phyloP scores from a whole-genome alignment of 2,329 filamentous ascomycete species.

The Colletotrichum endophyticum region DNA sequence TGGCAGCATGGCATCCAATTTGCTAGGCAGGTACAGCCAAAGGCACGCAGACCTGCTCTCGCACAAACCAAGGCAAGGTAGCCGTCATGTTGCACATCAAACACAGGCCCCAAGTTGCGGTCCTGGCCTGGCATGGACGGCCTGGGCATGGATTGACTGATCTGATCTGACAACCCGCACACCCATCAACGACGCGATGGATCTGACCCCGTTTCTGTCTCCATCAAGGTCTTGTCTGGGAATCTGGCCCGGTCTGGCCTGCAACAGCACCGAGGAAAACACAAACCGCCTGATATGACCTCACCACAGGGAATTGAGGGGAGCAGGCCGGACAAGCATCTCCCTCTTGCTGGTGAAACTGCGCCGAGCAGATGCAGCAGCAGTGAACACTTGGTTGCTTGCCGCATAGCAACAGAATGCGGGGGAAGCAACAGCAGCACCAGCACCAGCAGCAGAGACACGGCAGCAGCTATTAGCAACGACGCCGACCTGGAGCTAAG shows the following conservation, averaged over 20 bases:
- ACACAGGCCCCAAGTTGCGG: background rate
- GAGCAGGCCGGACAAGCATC: background rate
- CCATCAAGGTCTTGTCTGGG: conserved; percentile 1
- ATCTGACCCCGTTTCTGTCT: background rate
- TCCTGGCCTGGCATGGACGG: background rate
- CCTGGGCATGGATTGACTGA: background rate
- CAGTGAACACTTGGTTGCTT: background rate
- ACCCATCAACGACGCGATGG: conserved; percentile 3
- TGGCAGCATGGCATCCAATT: background rate
- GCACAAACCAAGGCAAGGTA: background rate
- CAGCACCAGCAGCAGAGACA: background rate
- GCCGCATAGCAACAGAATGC: conserved; percentile 3
- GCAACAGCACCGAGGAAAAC: background rate
- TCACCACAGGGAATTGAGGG: background rate
- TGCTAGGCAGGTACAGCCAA: background rate
- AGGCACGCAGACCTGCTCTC: background rate
- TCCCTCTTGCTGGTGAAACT: background rate
- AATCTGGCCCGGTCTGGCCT: background rate
- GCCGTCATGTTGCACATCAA: background rate
- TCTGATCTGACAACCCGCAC: conserved; percentile 20
- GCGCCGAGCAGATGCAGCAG: background rate
- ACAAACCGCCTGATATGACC: conserved; percentile 16
- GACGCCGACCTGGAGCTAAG: background rate
- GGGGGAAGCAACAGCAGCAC: background rate
- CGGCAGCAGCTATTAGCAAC: background rate